Evolutionary conservation across 139 green algal genomes (phyloP).

Genomic region (Pycnococcus provasolii): DNA sequence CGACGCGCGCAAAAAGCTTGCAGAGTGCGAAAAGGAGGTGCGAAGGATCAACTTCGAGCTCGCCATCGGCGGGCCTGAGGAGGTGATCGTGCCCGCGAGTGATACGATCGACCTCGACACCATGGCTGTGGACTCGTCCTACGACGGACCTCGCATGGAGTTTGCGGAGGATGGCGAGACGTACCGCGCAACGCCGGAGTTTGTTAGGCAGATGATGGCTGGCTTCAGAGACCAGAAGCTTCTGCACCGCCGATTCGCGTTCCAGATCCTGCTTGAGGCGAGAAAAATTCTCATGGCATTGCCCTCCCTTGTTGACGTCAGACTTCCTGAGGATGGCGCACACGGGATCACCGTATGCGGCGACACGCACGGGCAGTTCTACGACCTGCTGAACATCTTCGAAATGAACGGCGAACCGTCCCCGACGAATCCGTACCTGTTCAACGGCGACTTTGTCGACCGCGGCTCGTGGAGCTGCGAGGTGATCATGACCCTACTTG

Average conservation of each 20-base stretch:
- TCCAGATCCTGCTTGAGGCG: conserved; percentile 52
- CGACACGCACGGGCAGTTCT: conserved; percentile 84
- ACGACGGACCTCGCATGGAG: conserved; percentile 70
- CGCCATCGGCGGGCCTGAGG: conserved; percentile 32
- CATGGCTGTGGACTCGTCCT: conserved; percentile 70
- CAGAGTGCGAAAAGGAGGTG: conserved; percentile 77
- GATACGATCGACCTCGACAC: conserved; percentile 48
- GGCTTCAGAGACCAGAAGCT: conserved; percentile 72
- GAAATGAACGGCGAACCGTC: conserved; percentile 79
- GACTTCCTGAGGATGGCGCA: conserved; percentile 29
- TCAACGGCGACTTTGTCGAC: conserved; percentile 99
- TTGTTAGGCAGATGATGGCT: conserved; percentile 80
- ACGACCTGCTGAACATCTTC: conserved; percentile 93
- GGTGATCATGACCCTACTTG: conserved; percentile 88
- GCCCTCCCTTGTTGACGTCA: conserved; percentile 66
- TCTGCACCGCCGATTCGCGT: conserved; percentile 59
- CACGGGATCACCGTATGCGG: conserved; percentile 75
- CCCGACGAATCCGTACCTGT: conserved; percentile 88
- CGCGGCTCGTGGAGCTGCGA: conserved; percentile 82
- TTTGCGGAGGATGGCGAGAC: background rate
- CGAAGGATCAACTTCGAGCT: conserved; percentile 79
- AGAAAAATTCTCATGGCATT: conserved; percentile 39
- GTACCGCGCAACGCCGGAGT: conserved; percentile 64
- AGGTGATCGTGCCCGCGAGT: conserved; percentile 29
- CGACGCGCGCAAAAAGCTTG: conserved; percentile 78